phyloP scores from a whole-genome alignment of 176 grass and related monocot species.

The Oryza meridionalis region DNA sequence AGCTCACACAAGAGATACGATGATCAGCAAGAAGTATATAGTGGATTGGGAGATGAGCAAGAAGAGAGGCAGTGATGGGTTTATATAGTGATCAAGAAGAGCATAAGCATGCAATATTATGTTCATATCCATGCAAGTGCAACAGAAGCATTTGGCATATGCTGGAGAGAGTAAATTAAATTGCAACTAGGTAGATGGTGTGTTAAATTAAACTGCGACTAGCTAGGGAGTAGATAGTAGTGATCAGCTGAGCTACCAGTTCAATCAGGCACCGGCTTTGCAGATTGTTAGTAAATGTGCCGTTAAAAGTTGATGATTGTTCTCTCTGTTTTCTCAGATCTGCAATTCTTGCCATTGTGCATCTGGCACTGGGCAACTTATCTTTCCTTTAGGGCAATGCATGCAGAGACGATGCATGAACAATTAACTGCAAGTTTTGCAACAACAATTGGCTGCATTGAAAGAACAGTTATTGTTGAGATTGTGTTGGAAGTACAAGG shows the following conservation, averaged over 20 bases:
- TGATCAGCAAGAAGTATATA: background rate
- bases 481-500: background rate
- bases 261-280: conserved; percentile 50
- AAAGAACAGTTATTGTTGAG: conserved; percentile 9
- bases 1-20: background rate
- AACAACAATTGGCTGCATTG: conserved; percentile 29
- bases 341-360: background rate
- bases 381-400: background rate
- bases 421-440: background rate
- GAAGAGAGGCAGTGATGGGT: background rate
- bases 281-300: conserved; percentile 35
- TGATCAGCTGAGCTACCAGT: conserved; percentile 13
- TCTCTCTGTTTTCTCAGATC: background rate
- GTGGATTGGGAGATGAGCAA: background rate
- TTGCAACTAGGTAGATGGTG: background rate
- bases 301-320: conserved; percentile 11
- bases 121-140: background rate
- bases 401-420: background rate
- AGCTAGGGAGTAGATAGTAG: background rate
- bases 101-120: background rate
- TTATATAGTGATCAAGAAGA: conserved; percentile 41
- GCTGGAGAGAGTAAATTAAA: background rate
- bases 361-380: background rate
- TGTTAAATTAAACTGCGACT: conserved; percentile 5
- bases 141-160: background rate